Conservation (phyloP, 1,284 basidiomycete genomes). For the Cryptococcus sp. region DNA sequence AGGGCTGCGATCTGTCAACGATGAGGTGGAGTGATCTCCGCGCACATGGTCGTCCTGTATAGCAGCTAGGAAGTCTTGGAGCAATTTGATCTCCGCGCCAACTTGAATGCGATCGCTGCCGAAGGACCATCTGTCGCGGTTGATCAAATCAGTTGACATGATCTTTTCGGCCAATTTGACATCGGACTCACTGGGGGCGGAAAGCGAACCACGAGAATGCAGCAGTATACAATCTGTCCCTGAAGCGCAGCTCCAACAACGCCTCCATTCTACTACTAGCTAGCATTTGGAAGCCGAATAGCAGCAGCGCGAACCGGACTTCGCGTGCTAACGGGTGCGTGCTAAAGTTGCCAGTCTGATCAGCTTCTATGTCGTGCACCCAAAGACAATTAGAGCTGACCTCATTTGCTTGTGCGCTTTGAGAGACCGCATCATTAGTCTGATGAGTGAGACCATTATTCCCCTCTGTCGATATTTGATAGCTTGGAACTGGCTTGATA, state of each 20-base stretch:
- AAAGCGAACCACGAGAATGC: conserved; percentile 93
- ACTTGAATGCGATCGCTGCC: conserved; percentile 89
- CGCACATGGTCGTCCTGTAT: conserved; percentile 73
- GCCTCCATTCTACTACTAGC: conserved; percentile 85
- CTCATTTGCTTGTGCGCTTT: conserved; percentile 69
- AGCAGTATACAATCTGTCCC: conserved; percentile 73
- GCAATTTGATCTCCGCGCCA: conserved; percentile 79
- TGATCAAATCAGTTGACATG: neutral
- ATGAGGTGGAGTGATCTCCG: conserved; percentile 67
- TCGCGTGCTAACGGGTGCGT: conserved; percentile 91
- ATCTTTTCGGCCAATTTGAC: neutral
- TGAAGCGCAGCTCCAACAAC: conserved; percentile 74
- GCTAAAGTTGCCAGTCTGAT: conserved; percentile 54
- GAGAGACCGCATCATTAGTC: conserved; percentile 77
- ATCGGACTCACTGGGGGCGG: conserved; percentile 70
- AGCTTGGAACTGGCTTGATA: conserved; percentile 92
- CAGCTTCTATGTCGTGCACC: conserved; percentile 1
- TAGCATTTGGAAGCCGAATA: conserved; percentile 91
- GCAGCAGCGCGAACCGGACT: conserved; percentile 79
- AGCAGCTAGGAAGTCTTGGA: conserved; percentile 78
- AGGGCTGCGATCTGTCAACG: conserved; percentile 60
- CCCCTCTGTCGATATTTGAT: conserved; percentile 83
- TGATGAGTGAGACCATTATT: conserved; percentile 81
- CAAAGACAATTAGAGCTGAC: conserved; percentile 54
- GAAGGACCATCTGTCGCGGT: conserved; percentile 75